Evolutionary conservation across 495 filamentous ascomycete genomes (phyloP).

Genomic region (Xylaria bambusicola): DNA sequence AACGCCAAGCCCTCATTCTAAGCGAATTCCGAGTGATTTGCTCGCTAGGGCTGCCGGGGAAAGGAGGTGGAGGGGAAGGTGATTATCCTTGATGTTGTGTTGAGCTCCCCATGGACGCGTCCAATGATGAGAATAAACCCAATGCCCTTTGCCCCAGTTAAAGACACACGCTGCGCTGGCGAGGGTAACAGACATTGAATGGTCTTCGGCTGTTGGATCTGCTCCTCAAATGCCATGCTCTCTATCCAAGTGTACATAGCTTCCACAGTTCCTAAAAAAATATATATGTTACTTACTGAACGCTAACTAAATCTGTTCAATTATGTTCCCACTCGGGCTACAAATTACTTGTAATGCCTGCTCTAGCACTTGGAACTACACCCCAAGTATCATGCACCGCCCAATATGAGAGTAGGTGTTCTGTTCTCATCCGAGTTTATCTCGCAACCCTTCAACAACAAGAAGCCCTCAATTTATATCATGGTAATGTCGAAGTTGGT

Average conservation of each 20-base stretch:
- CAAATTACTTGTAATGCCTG: too few species aligned
- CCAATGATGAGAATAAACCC: slow-evolving; percentile 13
- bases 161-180: slow-evolving; percentile 8
- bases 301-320: too few species aligned
- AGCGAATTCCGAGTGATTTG: neutral
- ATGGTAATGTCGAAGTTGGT: neutral
- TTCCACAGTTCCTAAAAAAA: slow-evolving; percentile 29
- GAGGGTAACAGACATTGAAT: slow-evolving; percentile 1
- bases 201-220: slow-evolving; percentile 3
- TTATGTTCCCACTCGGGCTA: too few species aligned
- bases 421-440: too few species aligned
- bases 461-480: neutral
- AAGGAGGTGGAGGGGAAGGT: slow-evolving; percentile 13
- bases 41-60: neutral
- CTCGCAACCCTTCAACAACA: neutral
- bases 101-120: neutral
- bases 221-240: slow-evolving; percentile 23
- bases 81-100: slow-evolving; percentile 9
- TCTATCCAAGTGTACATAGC: slow-evolving; percentile 36
- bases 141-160: too few species aligned
- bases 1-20: slow-evolving; percentile 65
- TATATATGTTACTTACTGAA: neutral
- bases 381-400: too few species aligned
- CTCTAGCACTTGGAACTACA: too few species aligned
- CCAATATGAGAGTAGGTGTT: too few species aligned